Base-by-base conservation (phyloP, 805 yeast species). In the Candida mattraensis region DNA sequence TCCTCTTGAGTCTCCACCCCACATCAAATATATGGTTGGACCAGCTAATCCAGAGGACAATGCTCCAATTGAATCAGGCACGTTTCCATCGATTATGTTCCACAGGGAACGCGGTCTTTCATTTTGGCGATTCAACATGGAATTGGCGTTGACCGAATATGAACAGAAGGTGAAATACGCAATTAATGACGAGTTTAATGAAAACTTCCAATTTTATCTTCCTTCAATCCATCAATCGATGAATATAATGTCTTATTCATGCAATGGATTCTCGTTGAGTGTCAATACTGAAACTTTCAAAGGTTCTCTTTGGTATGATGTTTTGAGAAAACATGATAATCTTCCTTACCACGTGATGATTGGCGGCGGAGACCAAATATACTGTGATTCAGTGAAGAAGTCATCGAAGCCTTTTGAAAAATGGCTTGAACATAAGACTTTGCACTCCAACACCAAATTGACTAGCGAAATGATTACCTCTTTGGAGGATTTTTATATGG, bases 321-420 rank as follows among this genome's bases (percentile, higher is more conserved):
- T 91, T 3, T 51, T 89, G 48, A 66, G 72, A 18, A 76, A 77
- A 41, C 96, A 91, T 54, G 58, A 66, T 12, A 49, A 59, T 5
- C 66, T 70, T 24, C 76, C 74, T 24, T 87, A 87, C 61, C 96
- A 91, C 58, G 97, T 87, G 4, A 89, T 91, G 95, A 67, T 93
- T 18, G 98, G 98, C 18, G 98, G 98, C 34, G 99, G 99, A 20
- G 99, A 91, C 62, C 99, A 91, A 63, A 73, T 91, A 33, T 91
- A 91, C 58, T 79, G 89, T 34, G 99, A 91, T 61, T 70, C 87
- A 1, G 78, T 91, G 48, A 84, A 83, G 58, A 46, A 70, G 14
- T 67, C 75, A 14, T 76, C 82, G 11, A 53, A 70, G 30, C 61
- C 67, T 19, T 75, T 84, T 48, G 58, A 70, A 41, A 57, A 74